Evolutionary conservation across 2,329 filamentous ascomycete species (phyloP), one percentile per base, ranked within the genome.

Genomic region (Neonectria coccinea): DNA sequence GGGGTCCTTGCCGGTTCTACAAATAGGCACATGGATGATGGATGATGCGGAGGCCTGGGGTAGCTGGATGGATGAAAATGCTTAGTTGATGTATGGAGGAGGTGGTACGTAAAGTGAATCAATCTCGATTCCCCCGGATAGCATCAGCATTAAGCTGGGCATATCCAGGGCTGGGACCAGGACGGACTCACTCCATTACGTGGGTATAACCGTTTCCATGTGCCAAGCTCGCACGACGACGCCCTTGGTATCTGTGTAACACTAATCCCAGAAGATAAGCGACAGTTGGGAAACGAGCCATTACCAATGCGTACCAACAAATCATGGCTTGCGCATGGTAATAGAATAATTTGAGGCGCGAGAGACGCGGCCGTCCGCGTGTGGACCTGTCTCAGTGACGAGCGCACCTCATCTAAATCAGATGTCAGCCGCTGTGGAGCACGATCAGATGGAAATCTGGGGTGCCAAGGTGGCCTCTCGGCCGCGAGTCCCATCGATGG

Each of bases 361-460:
- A 61, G 53, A 62, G 62, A 69, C 67, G 70, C 69, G 62, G 42
- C 36, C 42, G 33, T 29, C 22, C 22, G 22, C 4, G 22, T 20
- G 42, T 39, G 63, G 65, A 53, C 54, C 47, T 65, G 67, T 64
- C 59, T 64, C 53, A 48, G 62, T 54, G 50, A 39, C 36, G 51
- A 52, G 36, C 55, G 60, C 56, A 53, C 56, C 10, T 55, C 48
- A 62, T 60, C 66, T 65, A 63, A 67, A 63, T 54, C 59, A 72
- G 56, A 64, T 66, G 62, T 67, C 69, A 71, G 67, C 72, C 69
- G 66, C 61, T 71, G 70, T 74, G 72, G 72, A 63, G 68, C 67
- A 62, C 50, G 54, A 62, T 56, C 51, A 67, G 66, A 25, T 25
- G 25, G 25, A 25, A 73, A 68, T 70, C 70, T 33, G 69, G 72